phyloP scores from a whole-genome alignment of 2,329 filamentous ascomycete genomes.

The Ambrosiella beaveri region DNA sequence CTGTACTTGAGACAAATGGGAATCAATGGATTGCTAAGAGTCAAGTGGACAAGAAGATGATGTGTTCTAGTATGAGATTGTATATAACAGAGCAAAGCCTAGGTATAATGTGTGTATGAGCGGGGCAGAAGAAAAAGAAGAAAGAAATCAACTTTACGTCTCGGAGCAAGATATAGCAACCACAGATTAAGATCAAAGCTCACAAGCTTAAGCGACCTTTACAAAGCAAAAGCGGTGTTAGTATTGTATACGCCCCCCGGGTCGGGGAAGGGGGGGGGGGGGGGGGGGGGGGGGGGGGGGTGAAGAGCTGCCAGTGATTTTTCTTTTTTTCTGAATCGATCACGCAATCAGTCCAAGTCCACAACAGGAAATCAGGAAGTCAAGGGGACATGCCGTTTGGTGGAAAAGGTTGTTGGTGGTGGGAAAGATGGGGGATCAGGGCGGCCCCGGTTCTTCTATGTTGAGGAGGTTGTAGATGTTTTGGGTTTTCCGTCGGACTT shows the following conservation, averaged over 20 bases:
- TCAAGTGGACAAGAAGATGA: neutral
- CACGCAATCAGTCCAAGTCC: neutral
- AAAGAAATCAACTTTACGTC: neutral
- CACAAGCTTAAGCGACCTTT: neutral
- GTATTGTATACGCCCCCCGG: neutral
- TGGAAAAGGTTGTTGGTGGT: neutral
- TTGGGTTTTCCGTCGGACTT: too few species aligned
- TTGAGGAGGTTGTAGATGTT: too few species aligned
- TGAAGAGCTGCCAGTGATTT: neutral
- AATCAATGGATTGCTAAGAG: neutral
- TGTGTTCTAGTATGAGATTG: neutral
- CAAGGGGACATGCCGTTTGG: neutral
- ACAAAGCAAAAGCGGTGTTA: neutral
- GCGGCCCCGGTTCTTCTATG: too few species aligned
- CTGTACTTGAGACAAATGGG: neutral
- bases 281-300: neutral
- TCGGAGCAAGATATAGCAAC: conserved; percentile 2
- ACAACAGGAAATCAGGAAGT: neutral
- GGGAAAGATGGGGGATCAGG: too few species aligned
- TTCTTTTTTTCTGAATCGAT: neutral
- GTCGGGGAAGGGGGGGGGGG: neutral
- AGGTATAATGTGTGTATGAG: neutral
- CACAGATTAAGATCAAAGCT: neutral
- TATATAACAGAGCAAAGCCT: neutral
- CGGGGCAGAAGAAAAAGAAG: conserved; percentile 1